phyloP scores from a whole-genome alignment of 495 filamentous ascomycete species.

The Aspergillus bertholletiae region DNA sequence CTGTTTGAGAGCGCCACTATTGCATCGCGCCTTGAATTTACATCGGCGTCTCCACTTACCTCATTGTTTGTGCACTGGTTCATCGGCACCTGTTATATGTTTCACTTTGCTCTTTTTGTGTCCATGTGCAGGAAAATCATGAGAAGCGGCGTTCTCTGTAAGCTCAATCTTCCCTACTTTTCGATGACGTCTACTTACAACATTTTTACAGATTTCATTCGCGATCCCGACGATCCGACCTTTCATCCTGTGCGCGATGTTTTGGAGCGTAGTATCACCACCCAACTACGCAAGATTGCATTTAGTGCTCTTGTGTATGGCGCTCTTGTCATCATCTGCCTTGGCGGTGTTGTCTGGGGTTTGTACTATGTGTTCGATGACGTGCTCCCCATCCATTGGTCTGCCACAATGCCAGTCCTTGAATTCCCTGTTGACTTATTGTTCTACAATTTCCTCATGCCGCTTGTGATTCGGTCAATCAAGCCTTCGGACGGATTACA shows the following conservation, averaged over 20 bases:
- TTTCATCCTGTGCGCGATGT: slow-evolving; percentile 98
- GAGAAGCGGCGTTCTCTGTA: slow-evolving; percentile 86
- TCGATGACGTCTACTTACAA: neutral
- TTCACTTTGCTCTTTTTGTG: slow-evolving; percentile 97
- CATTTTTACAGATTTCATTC: slow-evolving; percentile 75
- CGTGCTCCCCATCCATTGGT: slow-evolving; percentile 89
- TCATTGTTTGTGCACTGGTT: slow-evolving; percentile 99
- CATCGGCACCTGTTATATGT: slow-evolving; percentile 98
- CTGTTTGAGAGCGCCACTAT: slow-evolving; percentile 79
- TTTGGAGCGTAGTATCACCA: slow-evolving; percentile 86
- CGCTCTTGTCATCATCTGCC: slow-evolving; percentile 83
- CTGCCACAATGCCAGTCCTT: slow-evolving; percentile 81
- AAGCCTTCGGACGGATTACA: slow-evolving; percentile 82
- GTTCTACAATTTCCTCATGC: slow-evolving; percentile 95
- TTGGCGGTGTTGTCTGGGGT: slow-evolving; percentile 96
- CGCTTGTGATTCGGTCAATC: slow-evolving; percentile 73
- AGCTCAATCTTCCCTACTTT: slow-evolving; percentile 27
- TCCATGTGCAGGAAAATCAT: slow-evolving; percentile 99
- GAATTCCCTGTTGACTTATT: slow-evolving; percentile 94
- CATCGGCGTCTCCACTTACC: slow-evolving; percentile 69
- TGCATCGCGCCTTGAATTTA: slow-evolving; percentile 71
- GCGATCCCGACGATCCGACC: slow-evolving; percentile 96
- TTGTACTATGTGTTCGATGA: slow-evolving; percentile 59
- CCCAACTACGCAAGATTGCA: slow-evolving; percentile 91
- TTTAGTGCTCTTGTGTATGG: slow-evolving; percentile 97